Base-by-base conservation (phyloP, 2,329 filamentous ascomycete species). In the Dryadomyces quercus-mongolicae region DNA sequence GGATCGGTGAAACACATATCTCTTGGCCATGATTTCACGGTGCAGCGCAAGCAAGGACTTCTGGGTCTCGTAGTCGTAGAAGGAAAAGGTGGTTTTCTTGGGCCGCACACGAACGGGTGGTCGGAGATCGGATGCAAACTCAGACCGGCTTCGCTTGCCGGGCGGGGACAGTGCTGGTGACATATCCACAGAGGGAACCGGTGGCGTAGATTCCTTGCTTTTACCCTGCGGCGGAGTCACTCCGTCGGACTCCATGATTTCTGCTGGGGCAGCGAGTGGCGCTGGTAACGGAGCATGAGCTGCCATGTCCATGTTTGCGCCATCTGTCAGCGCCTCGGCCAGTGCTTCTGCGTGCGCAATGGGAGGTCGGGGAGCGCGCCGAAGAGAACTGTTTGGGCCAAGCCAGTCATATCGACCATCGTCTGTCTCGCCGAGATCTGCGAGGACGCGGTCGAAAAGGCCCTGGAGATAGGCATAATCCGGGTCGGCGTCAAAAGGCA, bases 381-480 rank as follows among this genome's bases (percentile, higher is more conserved):
- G 42, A 20, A 13, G 40, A 16, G 25, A 4, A 4, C 18, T 36
- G n/a, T 20, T 21, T 5, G 95, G 77, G 77, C 95, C 95, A 88
- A 95, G 95, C 93, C 93, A 98, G 73, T 98, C 93, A 70, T 96
- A 98, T 68, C 96, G 89, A 64, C 91, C 91, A 70, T 98, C 93
- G 67, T 97, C 92, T 5, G 95, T 83, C 63, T 95, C 90, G 52
- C 91, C 91, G 1, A 86, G 86, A 67, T 88, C 91, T 78, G 95
- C 95, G 59, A 97, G 78, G 21, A 92, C 88, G 70, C 95, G 87
- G 1, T 90, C 95, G 73, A 98, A 95, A 55, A 98, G 82, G 66
- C 95, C 90, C 47, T 91, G 86, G 54, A 97, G 80, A 70, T 95
- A 95, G 68, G 97, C 92, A 72, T 98, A 98, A 72, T 97, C 93